phyloP scores from a whole-genome alignment of 1,284 basidiomycete genomes.

The Boletellus deceptivus region DNA sequence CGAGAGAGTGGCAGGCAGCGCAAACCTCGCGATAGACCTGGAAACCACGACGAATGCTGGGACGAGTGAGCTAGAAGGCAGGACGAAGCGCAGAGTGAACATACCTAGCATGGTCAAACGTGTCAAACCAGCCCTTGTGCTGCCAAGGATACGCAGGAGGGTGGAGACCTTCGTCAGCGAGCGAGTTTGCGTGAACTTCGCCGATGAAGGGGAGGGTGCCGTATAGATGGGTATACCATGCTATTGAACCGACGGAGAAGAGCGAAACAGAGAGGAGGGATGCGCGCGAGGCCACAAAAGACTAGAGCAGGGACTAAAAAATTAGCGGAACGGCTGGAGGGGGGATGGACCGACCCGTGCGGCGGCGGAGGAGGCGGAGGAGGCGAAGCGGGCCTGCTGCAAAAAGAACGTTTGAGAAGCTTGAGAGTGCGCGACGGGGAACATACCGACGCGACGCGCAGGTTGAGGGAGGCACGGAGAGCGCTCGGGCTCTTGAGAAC shows the following conservation, averaged over 20 bases:
- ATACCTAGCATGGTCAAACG: constrained; percentile 93
- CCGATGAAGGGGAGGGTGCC: constrained; percentile 85
- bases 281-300: constrained; percentile 68
- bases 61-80: constrained; percentile 10
- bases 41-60: constrained; percentile 95
- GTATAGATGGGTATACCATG: constrained; percentile 96
- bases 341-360: constrained; percentile 51
- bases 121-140: constrained; percentile 84
- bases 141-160: constrained; percentile 88
- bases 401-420: constrained; percentile 14
- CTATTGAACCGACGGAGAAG: constrained; percentile 83
- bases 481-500: constrained; percentile 44
- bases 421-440: neutral
- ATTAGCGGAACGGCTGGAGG: neutral
- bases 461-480: constrained; percentile 39
- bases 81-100: constrained; percentile 19
- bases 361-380: constrained; percentile 54
- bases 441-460: constrained; percentile 47
- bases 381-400: constrained; percentile 66
- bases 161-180: constrained; percentile 94
- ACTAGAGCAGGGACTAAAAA: constrained; percentile 35
- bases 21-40: constrained; percentile 99
- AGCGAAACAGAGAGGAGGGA: constrained; percentile 78
- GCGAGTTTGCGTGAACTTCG: constrained; percentile 86
- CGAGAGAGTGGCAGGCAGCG: constrained; percentile 97